These are phyloP conservation scores for Buxus sempervirens DNA, from an alignment of 164 flowering plant genomes.

Conservation along the genomic window DNA sequence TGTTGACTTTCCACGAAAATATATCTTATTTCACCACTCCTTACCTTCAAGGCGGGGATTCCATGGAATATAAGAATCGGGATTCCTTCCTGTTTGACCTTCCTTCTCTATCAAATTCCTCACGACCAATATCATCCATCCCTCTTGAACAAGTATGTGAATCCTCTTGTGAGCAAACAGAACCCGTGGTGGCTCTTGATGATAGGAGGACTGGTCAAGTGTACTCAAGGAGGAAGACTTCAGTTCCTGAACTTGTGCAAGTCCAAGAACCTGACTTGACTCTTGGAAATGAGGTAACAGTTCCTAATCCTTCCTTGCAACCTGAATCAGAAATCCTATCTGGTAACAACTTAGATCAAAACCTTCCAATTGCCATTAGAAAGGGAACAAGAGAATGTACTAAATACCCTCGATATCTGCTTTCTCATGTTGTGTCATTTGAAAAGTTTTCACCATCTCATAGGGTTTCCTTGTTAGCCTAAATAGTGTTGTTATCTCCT, in stretches of 20 bases:
- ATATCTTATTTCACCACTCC: conserved; percentile 8
- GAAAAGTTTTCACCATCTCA: conserved; percentile 10
- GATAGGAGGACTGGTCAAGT: background rate
- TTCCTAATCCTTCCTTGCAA: conserved; percentile 1
- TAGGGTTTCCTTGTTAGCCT: conserved; percentile 15
- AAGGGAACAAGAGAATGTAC: conserved; percentile 4
- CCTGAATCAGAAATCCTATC: background rate
- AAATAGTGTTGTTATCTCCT: conserved; percentile 12
- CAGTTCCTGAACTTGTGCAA: conserved; percentile 6
- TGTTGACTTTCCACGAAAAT: conserved; percentile 13
- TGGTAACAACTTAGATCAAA: too few relatives aligned
- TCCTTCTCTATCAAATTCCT: background rate
- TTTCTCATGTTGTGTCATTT: conserved; percentile 9
- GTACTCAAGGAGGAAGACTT: conserved; percentile 9
- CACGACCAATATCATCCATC: too few relatives aligned
- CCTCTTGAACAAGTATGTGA: too few relatives aligned
- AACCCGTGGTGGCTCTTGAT: background rate
- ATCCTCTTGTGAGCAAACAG: too few relatives aligned
- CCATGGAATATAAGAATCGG: conserved; percentile 11
- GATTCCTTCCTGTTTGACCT: too few relatives aligned
- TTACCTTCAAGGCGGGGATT: conserved; percentile 17
- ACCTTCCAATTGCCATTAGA: background rate
- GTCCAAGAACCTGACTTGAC: conserved; percentile 7
- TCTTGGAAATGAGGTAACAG: conserved; percentile 8
- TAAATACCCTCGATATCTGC: background rate